A percentile compares a stretch with the other conserved stretches of the same genome.
Evolutionary conservation across 805 yeast genomes (phyloP).

Genomic region (Ogataea degrootiae): DNA sequence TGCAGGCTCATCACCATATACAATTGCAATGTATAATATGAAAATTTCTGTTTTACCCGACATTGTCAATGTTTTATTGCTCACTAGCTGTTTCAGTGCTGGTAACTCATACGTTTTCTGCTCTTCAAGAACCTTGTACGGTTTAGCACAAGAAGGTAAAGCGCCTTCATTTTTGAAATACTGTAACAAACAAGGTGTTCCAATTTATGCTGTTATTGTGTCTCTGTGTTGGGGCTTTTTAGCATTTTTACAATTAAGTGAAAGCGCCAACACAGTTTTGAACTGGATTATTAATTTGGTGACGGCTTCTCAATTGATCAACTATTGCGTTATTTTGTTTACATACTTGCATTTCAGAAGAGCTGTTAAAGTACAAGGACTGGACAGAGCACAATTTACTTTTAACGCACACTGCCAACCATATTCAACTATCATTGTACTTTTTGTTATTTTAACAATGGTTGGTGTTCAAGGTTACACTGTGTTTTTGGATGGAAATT

Average conservation of each 20-base stretch:
- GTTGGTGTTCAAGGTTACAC: conserved; percentile 44
- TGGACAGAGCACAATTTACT: conserved; percentile 41
- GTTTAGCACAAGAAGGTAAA: conserved; percentile 63
- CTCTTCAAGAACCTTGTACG: conserved; percentile 61
- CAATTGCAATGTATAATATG: conserved; percentile 69
- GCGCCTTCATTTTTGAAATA: conserved; percentile 64
- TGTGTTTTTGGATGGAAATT: conserved; percentile 35
- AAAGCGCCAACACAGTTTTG: conserved; percentile 58
- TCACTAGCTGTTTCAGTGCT: conserved; percentile 74
- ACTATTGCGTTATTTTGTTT: conserved; percentile 51
- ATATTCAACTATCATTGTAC: conserved; percentile 19
- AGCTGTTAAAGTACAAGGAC: conserved; percentile 50
- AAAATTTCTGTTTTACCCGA: conserved; percentile 64
- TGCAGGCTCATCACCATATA: conserved; percentile 65
- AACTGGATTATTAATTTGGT: conserved; percentile 70
- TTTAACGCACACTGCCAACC: conserved; percentile 43
- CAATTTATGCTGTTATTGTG: conserved; percentile 52
- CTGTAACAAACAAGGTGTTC: conserved; percentile 71
- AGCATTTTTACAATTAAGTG: conserved; percentile 60
- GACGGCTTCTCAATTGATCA: conserved; percentile 64
- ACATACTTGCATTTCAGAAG: conserved; percentile 59
- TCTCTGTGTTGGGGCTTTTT: conserved; percentile 60
- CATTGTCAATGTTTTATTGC: conserved; percentile 67
- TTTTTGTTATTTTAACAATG: conserved; percentile 26
- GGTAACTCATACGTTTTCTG: conserved; percentile 78